Percentiles rank a stretch among this genome's conserved stretches.
Evolutionary conservation across 2,329 filamentous ascomycete genomes (phyloP).

Genomic region (Bipolaris oryzae): DNA sequence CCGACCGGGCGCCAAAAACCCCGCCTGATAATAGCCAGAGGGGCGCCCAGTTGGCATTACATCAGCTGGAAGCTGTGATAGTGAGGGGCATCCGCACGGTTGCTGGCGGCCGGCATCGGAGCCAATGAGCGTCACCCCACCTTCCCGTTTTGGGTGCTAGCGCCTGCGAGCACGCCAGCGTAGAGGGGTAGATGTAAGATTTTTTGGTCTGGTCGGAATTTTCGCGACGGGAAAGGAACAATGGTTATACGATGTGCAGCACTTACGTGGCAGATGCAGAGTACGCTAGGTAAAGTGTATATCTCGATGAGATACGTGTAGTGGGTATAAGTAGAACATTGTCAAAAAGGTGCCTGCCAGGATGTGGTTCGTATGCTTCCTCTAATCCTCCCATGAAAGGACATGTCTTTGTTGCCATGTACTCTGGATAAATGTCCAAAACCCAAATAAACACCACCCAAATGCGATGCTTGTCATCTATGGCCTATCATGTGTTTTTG

Average conservation of each 20-base stretch:
- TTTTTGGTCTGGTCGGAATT: constrained; percentile 5
- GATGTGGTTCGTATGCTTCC: background rate
- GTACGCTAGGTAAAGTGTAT: too few species aligned
- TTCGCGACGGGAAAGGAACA: constrained; percentile 7
- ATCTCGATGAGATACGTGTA: background rate
- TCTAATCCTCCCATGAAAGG: background rate
- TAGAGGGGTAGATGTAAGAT: constrained; percentile 21
- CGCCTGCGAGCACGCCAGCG: background rate
- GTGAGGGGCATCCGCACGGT: constrained; percentile 2
- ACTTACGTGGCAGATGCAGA: background rate
- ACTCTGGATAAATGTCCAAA: constrained; percentile 2
- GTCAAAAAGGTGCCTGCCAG: background rate
- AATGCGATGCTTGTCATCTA: constrained; percentile 28
- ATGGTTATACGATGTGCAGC: background rate
- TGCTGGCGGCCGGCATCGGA: background rate
- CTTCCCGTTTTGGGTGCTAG: background rate
- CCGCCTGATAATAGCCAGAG: background rate
- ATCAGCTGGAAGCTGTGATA: background rate
- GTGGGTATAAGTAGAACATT: background rate
- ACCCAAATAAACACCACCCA: constrained; percentile 25
- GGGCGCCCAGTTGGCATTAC: background rate
- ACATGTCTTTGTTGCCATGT: background rate
- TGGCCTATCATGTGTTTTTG: constrained; percentile 10
- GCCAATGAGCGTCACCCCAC: background rate
- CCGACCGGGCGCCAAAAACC: background rate